Conservation (phyloP, 768 basidiomycete genomes). For the Rhizopogon rudus region DNA sequence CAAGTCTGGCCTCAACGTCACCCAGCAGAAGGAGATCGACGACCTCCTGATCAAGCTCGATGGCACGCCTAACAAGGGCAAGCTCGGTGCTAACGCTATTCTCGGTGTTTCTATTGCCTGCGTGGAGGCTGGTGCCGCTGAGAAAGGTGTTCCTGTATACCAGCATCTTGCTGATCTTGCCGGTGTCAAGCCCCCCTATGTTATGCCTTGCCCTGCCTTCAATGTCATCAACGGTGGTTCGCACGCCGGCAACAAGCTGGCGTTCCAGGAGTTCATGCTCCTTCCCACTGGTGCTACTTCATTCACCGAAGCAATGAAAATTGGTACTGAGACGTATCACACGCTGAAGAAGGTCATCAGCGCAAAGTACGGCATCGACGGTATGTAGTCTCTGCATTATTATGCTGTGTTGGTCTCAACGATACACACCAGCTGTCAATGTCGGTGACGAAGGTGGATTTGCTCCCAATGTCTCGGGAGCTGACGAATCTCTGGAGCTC, state of each 20-base stretch:
- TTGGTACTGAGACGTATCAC: conserved; percentile 97
- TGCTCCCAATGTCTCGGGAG: conserved; percentile 95
- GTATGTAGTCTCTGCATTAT: conserved; percentile 38
- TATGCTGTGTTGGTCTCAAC: not conserved
- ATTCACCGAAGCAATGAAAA: conserved; percentile 98
- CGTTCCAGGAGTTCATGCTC: conserved; percentile 99
- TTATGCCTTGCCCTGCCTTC: conserved; percentile 90
- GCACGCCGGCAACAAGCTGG: conserved; percentile 98
- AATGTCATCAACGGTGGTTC: conserved; percentile 99
- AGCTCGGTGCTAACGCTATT: conserved; percentile 98
- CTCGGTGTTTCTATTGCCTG: conserved; percentile 97
- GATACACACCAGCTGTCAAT: conserved; percentile 70
- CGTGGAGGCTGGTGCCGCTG: conserved; percentile 87
- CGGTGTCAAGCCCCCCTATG: conserved; percentile 89
- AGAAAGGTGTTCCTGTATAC: conserved; percentile 95
- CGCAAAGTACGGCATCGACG: conserved; percentile 98
- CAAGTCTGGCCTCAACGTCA: conserved; percentile 77
- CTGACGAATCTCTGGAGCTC: conserved; percentile 96
- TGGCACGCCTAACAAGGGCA: conserved; percentile 97
- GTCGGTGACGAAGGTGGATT: conserved; percentile 99
- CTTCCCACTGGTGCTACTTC: conserved; percentile 87
- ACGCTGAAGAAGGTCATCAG: conserved; percentile 98
- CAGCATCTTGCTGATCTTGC: conserved; percentile 95
- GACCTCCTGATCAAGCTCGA: conserved; percentile 98
- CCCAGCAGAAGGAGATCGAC: conserved; percentile 92